Base-by-base conservation (phyloP, 345 rosid species). In the Ricinus communis region DNA sequence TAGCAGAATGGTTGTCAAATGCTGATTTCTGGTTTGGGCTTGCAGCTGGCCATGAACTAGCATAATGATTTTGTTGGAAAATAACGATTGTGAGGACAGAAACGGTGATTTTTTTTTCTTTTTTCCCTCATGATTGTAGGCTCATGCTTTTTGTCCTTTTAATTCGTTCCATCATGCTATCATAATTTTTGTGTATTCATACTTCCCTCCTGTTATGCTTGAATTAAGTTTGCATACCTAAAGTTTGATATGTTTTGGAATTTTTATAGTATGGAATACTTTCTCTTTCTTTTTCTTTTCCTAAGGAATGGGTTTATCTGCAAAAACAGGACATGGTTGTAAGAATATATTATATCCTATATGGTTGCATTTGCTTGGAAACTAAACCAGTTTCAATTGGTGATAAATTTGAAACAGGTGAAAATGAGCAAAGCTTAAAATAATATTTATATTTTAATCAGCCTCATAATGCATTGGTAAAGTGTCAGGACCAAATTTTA, bases 41-140 rank as follows among this genome's bases (percentile, higher is more conserved):
- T 50, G 59, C 40, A 50, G 56, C 50, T 70, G 59, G 74, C 66
- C 46, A 61, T 50, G 49, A 52, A 60, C 67, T 60, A 36, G 66
- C 74, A 59, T 45, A 15, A 22, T 52, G 58, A 27, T 65, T 33
- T 65, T 55, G 41, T 25, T 56, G 65, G 49, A 40, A 72, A 73
- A 73, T 65, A 65, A 65, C 41, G 31, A n/a, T 62, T 25, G 51
- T 57, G 70, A 58, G 65, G 27, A 73, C 59, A 28, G 53, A 41
- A 43, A 46, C 38, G 25, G 13, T 54, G 63, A 27, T 19, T 56
- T 15, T 49, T n/a, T n/a, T n/a, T n/a, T n/a, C n/a, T n/a, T n/a
- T n/a, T 4, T 62, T 62, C 15, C 8, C 18, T 24, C 25, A 63
- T 21, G 30, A 43, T 43, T 46, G 19, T 46, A 65, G 70, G 69